Base-by-base conservation (phyloP, 1,139 yeast species). In the Debaryomycetaceae sp. region DNA sequence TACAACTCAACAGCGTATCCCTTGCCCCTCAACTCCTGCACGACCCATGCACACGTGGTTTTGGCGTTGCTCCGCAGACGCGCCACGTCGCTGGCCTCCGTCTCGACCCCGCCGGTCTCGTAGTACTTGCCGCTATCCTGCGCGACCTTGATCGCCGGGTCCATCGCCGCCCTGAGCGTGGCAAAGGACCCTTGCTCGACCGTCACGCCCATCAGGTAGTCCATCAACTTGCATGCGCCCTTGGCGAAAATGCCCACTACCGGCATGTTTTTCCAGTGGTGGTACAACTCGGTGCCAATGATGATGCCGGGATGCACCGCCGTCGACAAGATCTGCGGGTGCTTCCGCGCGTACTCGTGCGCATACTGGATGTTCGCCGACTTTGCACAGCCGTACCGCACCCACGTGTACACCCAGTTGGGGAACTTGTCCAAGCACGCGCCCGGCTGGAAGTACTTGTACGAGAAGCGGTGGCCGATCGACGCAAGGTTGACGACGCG, bases 271-370 rank as follows among this genome's bases (percentile, higher is more conserved):
- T 44, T 49, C 58, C 58, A 55, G 35, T 51, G 38, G 30, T 45
- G 45, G 38, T 55, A 60, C 29, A 62, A 48, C 16, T 45, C 55
- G 3, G 68, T 59, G n/a, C 49, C 53, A 14, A 52, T 34, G 29
- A 62, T 50, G 12, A 62, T 37, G 1, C 69, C 69, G 0, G 68
- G 68, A 31, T 62, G 69, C 3, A 59, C 53, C 0, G 65, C 38
- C 12, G 55, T 33, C n/a, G 51, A 43, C 23, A 59, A 43, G 15
- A 62, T 54, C 4, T 54, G 43, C 1, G 66, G 65, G 31, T 54
- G 38, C 23, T 45, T 38, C 22, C 40, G 32, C 3, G 56, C 56
- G 21, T 58, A 42, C 25, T 45, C 39, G 30, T 45, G 49, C 26
- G 51, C 41, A 28, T 52, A 43, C 30, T 58, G 65, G 27, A 62